phyloP scores from a whole-genome alignment of 345 rosid genomes.

The Melaleuca alternifolia region DNA sequence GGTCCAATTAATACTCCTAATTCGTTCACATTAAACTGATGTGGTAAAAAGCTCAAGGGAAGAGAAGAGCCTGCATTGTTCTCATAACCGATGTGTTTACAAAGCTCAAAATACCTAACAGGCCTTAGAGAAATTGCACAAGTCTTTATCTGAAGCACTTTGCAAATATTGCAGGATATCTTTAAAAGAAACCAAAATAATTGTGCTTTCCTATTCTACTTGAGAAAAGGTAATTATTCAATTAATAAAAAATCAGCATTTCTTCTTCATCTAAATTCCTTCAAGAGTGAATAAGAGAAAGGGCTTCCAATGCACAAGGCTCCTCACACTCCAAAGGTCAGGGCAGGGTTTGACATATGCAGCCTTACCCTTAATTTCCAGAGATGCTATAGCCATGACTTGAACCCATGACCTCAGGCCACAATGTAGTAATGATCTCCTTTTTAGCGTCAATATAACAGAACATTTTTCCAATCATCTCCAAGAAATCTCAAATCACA shows the following conservation, averaged over 20 bases:
- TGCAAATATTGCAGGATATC: neutral
- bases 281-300: neutral
- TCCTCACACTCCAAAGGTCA: neutral
- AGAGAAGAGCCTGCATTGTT: neutral
- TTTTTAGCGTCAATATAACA: neutral
- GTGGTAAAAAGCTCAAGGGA: neutral
- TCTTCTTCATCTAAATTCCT: neutral
- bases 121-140: neutral
- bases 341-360: neutral
- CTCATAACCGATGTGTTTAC: neutral
- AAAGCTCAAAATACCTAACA: neutral
- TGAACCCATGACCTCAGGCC: neutral
- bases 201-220: neutral
- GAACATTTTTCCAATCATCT: neutral
- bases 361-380: neutral
- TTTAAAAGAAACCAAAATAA: neutral
- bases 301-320: neutral
- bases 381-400: neutral
- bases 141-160: neutral
- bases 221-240: neutral
- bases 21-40: neutral
- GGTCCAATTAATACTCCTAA: neutral
- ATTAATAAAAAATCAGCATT: neutral
- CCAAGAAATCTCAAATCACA: neutral
- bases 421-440: neutral